These are phyloP conservation scores for Ananas comosus DNA, from an alignment of 176 grass and related monocot species.

Conservation along the genomic window DNA sequence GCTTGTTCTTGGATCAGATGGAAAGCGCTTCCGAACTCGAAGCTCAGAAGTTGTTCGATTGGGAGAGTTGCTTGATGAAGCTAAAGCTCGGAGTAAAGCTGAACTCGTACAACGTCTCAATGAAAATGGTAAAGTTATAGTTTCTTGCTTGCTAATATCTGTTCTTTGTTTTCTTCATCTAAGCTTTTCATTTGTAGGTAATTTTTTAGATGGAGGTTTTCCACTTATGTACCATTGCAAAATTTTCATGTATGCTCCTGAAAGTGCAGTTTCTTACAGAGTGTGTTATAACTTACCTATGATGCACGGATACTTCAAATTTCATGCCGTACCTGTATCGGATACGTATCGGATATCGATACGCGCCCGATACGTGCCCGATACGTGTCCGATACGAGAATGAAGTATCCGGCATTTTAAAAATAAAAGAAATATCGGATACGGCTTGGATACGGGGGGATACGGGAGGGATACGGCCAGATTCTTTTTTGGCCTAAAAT, in stretches of 20 bases:
- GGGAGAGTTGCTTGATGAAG: conserved; percentile 85
- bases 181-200: not conserved
- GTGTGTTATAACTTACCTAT: too few species aligned
- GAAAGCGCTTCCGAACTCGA: conserved; percentile 80
- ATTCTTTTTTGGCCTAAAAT: too few species aligned
- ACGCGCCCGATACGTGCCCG: too few species aligned
- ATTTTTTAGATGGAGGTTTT: not conserved
- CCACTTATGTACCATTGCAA: not conserved
- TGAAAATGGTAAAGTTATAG: conserved; percentile 48
- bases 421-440: too few species aligned
- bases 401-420: too few species aligned
- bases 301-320: too few species aligned
- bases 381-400: too few species aligned
- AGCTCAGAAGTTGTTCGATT: conserved; percentile 81
- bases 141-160: conserved; percentile 14
- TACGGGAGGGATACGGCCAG: too few species aligned
- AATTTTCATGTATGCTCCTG: not conserved
- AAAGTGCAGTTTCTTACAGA: too few species aligned
- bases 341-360: too few species aligned
- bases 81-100: conserved; percentile 68
- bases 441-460: too few species aligned
- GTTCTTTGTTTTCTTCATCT: not conserved
- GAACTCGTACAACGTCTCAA: conserved; percentile 61
- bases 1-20: conserved; percentile 90
- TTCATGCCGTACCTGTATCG: too few species aligned